These are phyloP conservation scores for Sphagnum magellanicum DNA, from an alignment of 228 moss, liverwort and hornwort genomes.

Conservation along the genomic window DNA sequence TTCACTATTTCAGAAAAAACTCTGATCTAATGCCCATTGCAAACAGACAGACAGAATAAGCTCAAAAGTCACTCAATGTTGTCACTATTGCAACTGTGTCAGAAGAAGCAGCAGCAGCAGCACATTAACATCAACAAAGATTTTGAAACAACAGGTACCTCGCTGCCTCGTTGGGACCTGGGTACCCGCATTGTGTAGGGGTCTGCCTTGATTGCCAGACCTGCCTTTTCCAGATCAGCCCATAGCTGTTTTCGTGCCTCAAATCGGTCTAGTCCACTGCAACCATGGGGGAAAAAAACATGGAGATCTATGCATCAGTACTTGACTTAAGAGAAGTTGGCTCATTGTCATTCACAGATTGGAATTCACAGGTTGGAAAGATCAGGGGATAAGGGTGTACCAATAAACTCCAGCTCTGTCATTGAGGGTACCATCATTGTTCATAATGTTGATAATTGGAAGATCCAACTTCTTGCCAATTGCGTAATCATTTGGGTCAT, in stretches of 20 bases:
- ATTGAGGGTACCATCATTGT: conserved; percentile 82
- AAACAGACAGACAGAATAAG: too few relatives aligned
- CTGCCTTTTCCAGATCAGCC: conserved; percentile 66
- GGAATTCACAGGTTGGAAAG: too few relatives aligned
- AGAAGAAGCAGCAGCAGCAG: too few relatives aligned
- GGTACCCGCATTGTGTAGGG: conserved; percentile 73
- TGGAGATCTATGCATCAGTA: too few relatives aligned
- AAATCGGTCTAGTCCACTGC: conserved; percentile 81
- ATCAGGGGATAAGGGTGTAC: conserved; percentile 12
- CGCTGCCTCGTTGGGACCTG: conserved; percentile 91
- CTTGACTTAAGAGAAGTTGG: too few relatives aligned
- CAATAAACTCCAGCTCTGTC: conserved; percentile 79
- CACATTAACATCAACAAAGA: too few relatives aligned
- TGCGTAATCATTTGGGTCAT: conserved; percentile 84
- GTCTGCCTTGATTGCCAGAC: conserved; percentile 77
- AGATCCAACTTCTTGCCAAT: conserved; percentile 77
- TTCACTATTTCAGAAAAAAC: too few relatives aligned
- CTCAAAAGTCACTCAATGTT: too few relatives aligned
- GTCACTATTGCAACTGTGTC: too few relatives aligned
- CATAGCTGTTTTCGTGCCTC: conserved; percentile 74
- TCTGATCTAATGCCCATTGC: too few relatives aligned
- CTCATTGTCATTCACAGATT: too few relatives aligned
- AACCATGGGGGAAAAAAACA: not conserved
- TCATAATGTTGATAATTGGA: conserved; percentile 77
- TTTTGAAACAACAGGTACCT: conserved; percentile 25